Evolutionary conservation across 2,329 filamentous ascomycete genomes (phyloP).

Genomic region (Exserohilum rostratum): DNA sequence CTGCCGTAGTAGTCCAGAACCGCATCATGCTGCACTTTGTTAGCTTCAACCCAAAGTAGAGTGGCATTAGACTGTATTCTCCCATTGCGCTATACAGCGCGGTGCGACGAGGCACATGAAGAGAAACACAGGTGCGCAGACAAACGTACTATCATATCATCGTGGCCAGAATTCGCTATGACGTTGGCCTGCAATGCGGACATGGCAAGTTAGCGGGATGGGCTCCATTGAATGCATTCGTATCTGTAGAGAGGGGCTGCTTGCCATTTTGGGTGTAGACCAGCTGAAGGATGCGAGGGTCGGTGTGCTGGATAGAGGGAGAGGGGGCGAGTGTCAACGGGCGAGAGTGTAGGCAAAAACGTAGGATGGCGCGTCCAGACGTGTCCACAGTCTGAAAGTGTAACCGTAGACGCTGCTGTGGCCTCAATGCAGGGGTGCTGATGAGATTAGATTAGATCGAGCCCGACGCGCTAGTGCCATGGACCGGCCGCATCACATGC

Average conservation of each 20-base stretch:
- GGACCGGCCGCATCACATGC: conserved; percentile 11
- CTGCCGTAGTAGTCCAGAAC: conserved; percentile 98
- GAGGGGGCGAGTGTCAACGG: conserved; percentile 2
- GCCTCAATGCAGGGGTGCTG: conserved; percentile 42
- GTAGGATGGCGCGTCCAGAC: conserved; percentile 17
- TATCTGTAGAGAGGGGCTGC: conserved; percentile 12
- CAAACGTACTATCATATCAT: conserved; percentile 97
- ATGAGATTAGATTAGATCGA: conserved; percentile 43
- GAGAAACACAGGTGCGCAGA: not conserved
- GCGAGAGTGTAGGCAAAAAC: conserved; percentile 16
- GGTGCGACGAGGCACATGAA: not conserved
- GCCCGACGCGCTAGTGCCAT: conserved; percentile 12
- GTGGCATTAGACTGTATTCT: conserved; percentile 14
- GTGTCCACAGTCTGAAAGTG: conserved; percentile 34
- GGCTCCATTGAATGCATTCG: conserved; percentile 30
- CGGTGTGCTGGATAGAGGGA: not conserved
- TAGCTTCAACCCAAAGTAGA: conserved; percentile 41
- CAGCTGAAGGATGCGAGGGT: not conserved
- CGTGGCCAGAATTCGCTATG: conserved; percentile 86
- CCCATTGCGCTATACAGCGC: conserved; percentile 14
- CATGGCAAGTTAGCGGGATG: conserved; percentile 39
- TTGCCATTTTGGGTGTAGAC: conserved; percentile 35
- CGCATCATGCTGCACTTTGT: conserved; percentile 79
- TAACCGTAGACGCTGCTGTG: conserved; percentile 32
- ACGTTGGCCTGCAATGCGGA: conserved; percentile 67